These are phyloP conservation scores for Sanchytrium tribonematis DNA, from an alignment of 371 early-diverging fungal genomes.

Conservation along the genomic window DNA sequence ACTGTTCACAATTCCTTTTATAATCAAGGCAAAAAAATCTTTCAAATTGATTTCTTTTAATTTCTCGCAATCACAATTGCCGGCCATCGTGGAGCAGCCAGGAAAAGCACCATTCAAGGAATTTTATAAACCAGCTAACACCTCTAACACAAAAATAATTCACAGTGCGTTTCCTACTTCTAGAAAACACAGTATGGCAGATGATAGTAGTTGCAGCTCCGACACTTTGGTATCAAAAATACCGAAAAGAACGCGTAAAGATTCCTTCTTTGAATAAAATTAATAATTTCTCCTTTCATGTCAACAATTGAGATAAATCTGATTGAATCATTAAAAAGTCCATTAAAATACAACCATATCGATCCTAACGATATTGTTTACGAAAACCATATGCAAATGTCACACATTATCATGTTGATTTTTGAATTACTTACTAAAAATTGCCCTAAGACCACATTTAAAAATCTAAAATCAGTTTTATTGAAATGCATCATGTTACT, in stretches of 20 bases:
- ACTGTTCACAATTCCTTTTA: no score
- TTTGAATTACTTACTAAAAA: background rate
- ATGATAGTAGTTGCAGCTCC: no score
- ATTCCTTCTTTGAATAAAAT: background rate
- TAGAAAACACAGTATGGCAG: background rate
- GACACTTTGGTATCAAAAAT: no score
- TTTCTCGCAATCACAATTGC: no score
- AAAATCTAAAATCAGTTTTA: background rate
- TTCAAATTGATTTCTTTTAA: no score
- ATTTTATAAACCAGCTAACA: no score
- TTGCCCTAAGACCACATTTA: background rate
- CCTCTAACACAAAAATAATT: background rate
- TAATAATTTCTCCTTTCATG: background rate
- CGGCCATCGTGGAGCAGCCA: no score
- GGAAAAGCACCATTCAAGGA: no score
- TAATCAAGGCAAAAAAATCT: no score
- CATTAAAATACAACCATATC: background rate
- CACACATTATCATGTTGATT: background rate
- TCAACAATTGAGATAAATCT: background rate
- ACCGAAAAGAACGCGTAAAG: background rate
- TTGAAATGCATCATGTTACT: background rate
- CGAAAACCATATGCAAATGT: background rate
- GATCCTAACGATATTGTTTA: background rate
- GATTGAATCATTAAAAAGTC: background rate
- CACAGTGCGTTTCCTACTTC: background rate